Evolutionary conservation across 495 filamentous ascomycete species (phyloP).

Genomic region (Penicillium robsamsonii): DNA sequence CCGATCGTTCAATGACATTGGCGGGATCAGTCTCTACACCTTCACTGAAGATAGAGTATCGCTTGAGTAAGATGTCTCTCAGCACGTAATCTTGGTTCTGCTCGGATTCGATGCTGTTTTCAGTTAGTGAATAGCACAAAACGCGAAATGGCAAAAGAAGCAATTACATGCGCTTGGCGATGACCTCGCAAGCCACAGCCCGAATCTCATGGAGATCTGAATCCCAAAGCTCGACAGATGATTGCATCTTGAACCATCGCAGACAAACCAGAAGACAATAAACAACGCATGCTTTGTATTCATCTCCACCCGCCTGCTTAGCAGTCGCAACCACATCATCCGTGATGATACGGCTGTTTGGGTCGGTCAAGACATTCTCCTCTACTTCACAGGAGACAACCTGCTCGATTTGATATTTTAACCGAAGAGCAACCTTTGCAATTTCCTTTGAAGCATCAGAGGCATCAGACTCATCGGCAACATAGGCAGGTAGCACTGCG

Average conservation of each 20-base stretch:
- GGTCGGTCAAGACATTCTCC: conserved; percentile 62
- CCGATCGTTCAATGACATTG: conserved; percentile 88
- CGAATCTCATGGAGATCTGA: conserved; percentile 76
- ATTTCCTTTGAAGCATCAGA: conserved; percentile 69
- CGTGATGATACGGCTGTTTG: conserved; percentile 85
- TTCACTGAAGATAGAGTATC: conserved; percentile 77
- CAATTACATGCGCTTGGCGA: conserved; percentile 79
- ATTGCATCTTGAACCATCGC: conserved; percentile 86
- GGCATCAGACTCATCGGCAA: conserved; percentile 27
- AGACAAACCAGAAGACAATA: conserved; percentile 86
- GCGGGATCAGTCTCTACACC: conserved; percentile 67
- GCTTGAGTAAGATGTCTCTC: conserved; percentile 80
- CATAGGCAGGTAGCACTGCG: conserved; percentile 39
- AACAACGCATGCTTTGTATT: conserved; percentile 74
- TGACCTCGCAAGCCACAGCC: conserved; percentile 84
- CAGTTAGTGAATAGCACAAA: conserved; percentile 10
- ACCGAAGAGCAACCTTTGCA: conserved; percentile 79
- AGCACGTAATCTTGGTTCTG: conserved; percentile 74
- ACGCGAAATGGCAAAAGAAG: not conserved
- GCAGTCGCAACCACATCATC: conserved; percentile 73
- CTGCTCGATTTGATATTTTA: conserved; percentile 89
- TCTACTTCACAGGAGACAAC: conserved; percentile 86
- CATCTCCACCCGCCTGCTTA: conserved; percentile 71
- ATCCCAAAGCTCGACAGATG: conserved; percentile 82
- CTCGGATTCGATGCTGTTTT: conserved; percentile 71